These are phyloP conservation scores for Lasiodiplodia hormozganensis DNA, from an alignment of 2,329 filamentous ascomycete species.

Conservation along the genomic window DNA sequence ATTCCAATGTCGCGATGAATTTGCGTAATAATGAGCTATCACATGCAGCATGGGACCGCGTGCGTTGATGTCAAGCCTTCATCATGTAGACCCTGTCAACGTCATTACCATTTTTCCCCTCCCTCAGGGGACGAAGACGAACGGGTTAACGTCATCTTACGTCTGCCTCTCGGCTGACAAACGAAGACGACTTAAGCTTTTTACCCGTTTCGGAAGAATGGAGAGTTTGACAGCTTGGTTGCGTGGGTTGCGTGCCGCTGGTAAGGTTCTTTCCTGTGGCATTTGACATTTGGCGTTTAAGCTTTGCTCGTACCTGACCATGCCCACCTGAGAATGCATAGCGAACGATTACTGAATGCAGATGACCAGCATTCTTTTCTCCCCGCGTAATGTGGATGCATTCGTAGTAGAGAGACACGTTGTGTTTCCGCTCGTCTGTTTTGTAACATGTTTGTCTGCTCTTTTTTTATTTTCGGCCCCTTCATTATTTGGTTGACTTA, in stretches of 20 bases:
- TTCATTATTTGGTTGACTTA: background rate
- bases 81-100: background rate
- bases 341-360: background rate
- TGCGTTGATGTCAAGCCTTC: conserved; percentile 1
- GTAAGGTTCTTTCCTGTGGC: background rate
- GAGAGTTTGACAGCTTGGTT: background rate
- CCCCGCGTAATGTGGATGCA: background rate
- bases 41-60: background rate
- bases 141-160: background rate
- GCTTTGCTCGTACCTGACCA: background rate
- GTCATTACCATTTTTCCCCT: background rate
- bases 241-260: background rate
- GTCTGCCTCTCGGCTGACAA: background rate
- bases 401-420: background rate
- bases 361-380: background rate
- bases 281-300: background rate
- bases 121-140: background rate
- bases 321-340: background rate
- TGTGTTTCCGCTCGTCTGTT: background rate
- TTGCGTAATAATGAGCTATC: background rate
- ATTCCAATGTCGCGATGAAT: conserved; percentile 2
- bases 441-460: background rate
- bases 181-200: background rate
- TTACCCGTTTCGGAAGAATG: background rate
- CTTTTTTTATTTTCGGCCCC: background rate